Evolutionary conservation across 1,139 yeast species (phyloP).

Genomic region (Groenewaldozyma sp.): DNA sequence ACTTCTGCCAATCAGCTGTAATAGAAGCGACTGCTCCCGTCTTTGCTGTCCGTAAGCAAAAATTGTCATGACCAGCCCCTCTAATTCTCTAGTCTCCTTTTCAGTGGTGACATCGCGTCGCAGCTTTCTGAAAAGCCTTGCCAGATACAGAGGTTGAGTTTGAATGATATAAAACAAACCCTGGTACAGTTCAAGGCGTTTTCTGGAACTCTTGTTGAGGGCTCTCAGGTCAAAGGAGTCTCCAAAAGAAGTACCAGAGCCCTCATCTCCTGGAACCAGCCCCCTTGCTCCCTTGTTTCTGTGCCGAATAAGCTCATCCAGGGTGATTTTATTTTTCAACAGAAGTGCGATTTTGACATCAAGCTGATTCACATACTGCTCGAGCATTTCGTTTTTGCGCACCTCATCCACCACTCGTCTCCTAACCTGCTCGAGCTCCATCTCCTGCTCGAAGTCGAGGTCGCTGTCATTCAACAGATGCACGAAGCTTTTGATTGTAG

Average conservation of each 20-base stretch:
- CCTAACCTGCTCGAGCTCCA: conserved; percentile 56
- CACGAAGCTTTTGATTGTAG: conserved; percentile 70
- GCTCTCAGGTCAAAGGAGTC: conserved; percentile 34
- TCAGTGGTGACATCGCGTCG: conserved; percentile 24
- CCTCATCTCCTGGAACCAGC: conserved; percentile 8
- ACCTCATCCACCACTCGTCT: conserved; percentile 60
- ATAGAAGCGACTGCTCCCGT: conserved; percentile 68
- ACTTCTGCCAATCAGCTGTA: conserved; percentile 50
- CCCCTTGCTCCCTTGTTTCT: conserved; percentile 34
- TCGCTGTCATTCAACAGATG: conserved; percentile 68
- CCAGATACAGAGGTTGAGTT: conserved; percentile 70
- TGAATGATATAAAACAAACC: conserved; percentile 75
- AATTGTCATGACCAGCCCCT: conserved; percentile 40
- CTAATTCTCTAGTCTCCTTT: conserved; percentile 34
- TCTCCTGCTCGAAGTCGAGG: conserved; percentile 65
- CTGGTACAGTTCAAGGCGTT: conserved; percentile 54
- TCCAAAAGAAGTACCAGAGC: conserved; percentile 8
- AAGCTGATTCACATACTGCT: conserved; percentile 65
- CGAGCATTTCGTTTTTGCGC: conserved; percentile 56
- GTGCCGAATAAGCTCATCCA: conserved; percentile 62
- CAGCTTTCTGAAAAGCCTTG: conserved; percentile 39
- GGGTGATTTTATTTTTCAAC: conserved; percentile 67
- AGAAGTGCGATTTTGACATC: conserved; percentile 74
- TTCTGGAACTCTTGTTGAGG: conserved; percentile 33
- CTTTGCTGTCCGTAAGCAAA: conserved; percentile 35